phyloP scores from a whole-genome alignment of 805 yeast genomes.

The Myxozyma sirexii region DNA sequence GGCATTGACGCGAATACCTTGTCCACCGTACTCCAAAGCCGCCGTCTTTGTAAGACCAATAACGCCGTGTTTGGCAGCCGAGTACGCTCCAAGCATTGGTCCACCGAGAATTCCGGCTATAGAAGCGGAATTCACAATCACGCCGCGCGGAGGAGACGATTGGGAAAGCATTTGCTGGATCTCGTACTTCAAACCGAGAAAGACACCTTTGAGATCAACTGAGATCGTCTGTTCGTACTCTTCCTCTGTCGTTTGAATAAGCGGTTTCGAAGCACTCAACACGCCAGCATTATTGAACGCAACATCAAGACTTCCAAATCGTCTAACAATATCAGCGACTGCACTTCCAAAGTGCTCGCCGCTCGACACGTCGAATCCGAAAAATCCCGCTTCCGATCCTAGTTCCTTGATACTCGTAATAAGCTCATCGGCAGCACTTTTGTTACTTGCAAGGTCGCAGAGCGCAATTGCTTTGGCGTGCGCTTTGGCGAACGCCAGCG shows the following conservation, averaged over 20 bases:
- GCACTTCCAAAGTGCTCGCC: background rate
- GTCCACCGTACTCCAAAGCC: conserved; percentile 15
- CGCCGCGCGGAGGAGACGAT: conserved; percentile 1
- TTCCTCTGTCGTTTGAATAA: conserved; percentile 40
- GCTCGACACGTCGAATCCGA: background rate
- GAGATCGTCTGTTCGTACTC: conserved; percentile 44
- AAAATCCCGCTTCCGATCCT: background rate
- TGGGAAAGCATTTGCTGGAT: background rate
- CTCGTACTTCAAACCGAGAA: conserved; percentile 32
- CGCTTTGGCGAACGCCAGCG: conserved; percentile 13
- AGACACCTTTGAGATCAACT: conserved; percentile 45
- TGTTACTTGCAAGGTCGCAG: background rate
- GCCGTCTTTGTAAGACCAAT: conserved; percentile 16
- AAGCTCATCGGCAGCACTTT: background rate
- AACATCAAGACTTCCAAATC: conserved; percentile 78
- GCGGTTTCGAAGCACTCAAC: conserved; percentile 48
- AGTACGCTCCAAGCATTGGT: conserved; percentile 9
- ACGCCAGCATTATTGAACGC: conserved; percentile 86
- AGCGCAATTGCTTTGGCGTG: conserved; percentile 4
- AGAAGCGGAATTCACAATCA: conserved; percentile 10
- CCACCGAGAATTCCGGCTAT: conserved; percentile 9
- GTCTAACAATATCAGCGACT: conserved; percentile 47
- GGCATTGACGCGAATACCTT: conserved; percentile 23
- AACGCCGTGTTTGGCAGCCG: conserved; percentile 17
- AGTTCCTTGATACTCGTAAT: background rate